Conservation (phyloP, 352 stramenopile genomes). For the Globisporangium perplexum region DNA sequence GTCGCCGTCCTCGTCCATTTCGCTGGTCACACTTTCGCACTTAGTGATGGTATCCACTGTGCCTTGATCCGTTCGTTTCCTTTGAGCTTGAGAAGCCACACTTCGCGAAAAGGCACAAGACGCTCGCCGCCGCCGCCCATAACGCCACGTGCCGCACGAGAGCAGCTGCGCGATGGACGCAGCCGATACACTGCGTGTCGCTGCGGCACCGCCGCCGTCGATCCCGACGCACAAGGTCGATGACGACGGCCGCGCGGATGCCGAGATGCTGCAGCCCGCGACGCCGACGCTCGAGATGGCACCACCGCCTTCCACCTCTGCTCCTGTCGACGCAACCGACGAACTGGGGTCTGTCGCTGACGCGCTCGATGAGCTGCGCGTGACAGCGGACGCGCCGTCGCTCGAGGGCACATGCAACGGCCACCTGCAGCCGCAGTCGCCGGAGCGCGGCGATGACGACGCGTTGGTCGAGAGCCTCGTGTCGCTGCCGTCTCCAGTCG, state of each 20-base stretch:
- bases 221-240: background rate
- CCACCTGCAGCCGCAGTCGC: background rate
- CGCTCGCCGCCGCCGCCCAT: too few species aligned
- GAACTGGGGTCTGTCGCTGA: background rate
- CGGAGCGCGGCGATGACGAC: too few species aligned
- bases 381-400: background rate
- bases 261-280: constrained; percentile 4
- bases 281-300: constrained; percentile 4
- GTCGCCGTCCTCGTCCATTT: background rate
- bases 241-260: background rate
- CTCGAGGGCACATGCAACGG: background rate
- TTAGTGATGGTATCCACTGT: background rate
- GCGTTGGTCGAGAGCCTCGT: constrained; percentile 18
- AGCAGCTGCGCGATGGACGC: background rate
- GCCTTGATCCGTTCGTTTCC: too few species aligned
- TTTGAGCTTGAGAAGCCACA: too few species aligned
- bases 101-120: too few species aligned
- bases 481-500: constrained; percentile 37
- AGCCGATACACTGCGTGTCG: constrained; percentile 2
- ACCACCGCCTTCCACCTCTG: background rate
- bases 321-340: background rate
- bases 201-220: background rate
- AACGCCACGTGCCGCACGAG: too few species aligned
- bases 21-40: background rate
- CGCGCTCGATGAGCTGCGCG: background rate